phyloP scores from a whole-genome alignment of 2,329 filamentous ascomycete genomes.

The Drechmeria coniospora region DNA sequence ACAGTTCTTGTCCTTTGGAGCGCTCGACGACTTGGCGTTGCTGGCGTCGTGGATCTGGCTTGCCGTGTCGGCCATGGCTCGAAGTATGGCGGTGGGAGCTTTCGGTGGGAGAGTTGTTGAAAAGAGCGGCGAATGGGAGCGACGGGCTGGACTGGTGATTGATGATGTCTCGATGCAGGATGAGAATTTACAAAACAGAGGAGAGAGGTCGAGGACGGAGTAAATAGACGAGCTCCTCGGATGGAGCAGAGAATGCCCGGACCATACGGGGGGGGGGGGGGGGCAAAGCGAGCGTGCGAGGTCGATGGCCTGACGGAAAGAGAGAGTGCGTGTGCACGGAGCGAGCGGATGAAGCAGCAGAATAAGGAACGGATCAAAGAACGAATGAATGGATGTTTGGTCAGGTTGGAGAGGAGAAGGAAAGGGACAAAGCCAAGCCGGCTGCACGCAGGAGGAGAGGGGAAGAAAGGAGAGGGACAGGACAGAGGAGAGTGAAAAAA shows the following conservation, averaged over 20 bases:
- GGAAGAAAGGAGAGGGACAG: neutral
- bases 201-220: neutral
- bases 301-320: no score
- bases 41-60: conserved; percentile 20
- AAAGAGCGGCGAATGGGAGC: conserved; percentile 3
- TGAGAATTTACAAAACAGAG: conserved; percentile 3
- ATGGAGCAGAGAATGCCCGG: conserved; percentile 4
- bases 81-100: no score
- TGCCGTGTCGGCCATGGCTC: conserved; percentile 18
- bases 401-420: no score
- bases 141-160: conserved; percentile 2
- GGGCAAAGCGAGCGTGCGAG: no score
- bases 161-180: no score
- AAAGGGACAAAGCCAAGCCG: no score
- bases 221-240: conserved; percentile 3
- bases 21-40: conserved; percentile 22
- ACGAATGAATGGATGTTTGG: no score
- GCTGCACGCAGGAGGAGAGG: neutral
- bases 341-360: neutral
- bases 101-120: neutral
- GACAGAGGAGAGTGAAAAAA: neutral
- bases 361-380: conserved; percentile 2
- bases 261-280: no score
- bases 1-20: conserved; percentile 73
- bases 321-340: no score